Conservation (phyloP, 805 yeast genomes). For the Wickerhamiella alocasiicola region DNA sequence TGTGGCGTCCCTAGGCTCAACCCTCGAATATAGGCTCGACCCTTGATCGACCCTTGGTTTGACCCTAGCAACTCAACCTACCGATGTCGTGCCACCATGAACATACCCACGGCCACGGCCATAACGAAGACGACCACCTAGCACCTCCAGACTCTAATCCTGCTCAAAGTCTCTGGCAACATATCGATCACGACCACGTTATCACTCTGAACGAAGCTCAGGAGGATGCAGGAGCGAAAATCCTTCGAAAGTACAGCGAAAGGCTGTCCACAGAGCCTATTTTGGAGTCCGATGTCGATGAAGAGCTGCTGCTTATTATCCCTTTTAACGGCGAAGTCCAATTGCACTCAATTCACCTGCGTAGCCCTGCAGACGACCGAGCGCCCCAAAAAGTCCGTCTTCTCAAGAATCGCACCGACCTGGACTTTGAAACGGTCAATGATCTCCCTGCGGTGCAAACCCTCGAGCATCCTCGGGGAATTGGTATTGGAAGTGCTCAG, state of each 20-base stretch:
- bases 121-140: slow-evolving; percentile 39
- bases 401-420: slow-evolving; percentile 52
- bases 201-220: slow-evolving; percentile 52
- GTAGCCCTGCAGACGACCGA: slow-evolving; percentile 47
- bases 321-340: slow-evolving; percentile 73
- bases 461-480: slow-evolving; percentile 51
- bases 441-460: slow-evolving; percentile 38
- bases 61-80: not conserved
- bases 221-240: slow-evolving; percentile 35
- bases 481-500: slow-evolving; percentile 27
- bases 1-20: too few relatives aligned
- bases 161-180: slow-evolving; percentile 41
- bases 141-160: slow-evolving; percentile 60
- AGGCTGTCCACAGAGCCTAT: slow-evolving; percentile 36
- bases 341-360: slow-evolving; percentile 56
- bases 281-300: slow-evolving; percentile 64
- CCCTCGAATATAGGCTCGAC: too few relatives aligned
- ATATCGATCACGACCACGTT: slow-evolving; percentile 48
- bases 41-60: too few relatives aligned
- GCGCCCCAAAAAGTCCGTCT: slow-evolving; percentile 62
- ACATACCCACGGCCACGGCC: slow-evolving; percentile 15
- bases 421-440: slow-evolving; percentile 61
- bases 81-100: not conserved
- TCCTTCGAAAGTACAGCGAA: slow-evolving; percentile 43
- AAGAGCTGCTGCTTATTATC: slow-evolving; percentile 60